Conservation (phyloP, 2,329 filamentous ascomycete genomes). For the Cordyceps cateniannulata region DNA sequence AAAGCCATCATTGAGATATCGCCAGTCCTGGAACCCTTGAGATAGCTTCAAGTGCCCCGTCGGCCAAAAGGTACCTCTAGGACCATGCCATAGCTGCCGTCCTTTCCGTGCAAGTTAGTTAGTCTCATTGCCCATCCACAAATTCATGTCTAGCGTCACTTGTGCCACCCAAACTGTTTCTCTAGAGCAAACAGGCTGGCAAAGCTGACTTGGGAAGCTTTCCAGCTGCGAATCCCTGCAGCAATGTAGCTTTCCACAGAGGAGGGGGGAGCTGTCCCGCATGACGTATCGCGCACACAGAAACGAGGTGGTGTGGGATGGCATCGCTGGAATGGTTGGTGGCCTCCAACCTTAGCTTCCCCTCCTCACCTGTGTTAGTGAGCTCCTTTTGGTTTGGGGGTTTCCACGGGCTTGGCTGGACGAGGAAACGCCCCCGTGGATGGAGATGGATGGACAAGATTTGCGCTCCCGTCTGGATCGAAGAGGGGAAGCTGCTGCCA, state of each 20-base stretch:
- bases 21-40: too few species aligned
- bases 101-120: not conserved
- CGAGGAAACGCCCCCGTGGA: too few species aligned
- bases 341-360: not conserved
- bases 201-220: not conserved
- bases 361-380: not conserved
- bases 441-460: not conserved
- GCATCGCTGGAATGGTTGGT: not conserved
- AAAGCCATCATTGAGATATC: too few species aligned
- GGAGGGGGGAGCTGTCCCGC: not conserved
- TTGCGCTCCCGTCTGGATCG: constrained; percentile 5
- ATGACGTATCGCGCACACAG: constrained; percentile 9
- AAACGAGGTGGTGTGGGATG: not conserved
- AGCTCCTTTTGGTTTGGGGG: not conserved
- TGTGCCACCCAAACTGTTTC: not conserved
- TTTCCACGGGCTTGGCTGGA: not conserved
- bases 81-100: not conserved
- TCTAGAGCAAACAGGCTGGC: not conserved
- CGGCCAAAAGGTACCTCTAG: not conserved
- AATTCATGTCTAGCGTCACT: not conserved
- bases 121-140: not conserved
- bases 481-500: constrained; percentile 5
- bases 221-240: not conserved
- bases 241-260: not conserved
- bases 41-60: too few species aligned